phyloP scores from a whole-genome alignment of 2,329 filamentous ascomycete genomes.

The Stachybotrys chlorohalonatus region DNA sequence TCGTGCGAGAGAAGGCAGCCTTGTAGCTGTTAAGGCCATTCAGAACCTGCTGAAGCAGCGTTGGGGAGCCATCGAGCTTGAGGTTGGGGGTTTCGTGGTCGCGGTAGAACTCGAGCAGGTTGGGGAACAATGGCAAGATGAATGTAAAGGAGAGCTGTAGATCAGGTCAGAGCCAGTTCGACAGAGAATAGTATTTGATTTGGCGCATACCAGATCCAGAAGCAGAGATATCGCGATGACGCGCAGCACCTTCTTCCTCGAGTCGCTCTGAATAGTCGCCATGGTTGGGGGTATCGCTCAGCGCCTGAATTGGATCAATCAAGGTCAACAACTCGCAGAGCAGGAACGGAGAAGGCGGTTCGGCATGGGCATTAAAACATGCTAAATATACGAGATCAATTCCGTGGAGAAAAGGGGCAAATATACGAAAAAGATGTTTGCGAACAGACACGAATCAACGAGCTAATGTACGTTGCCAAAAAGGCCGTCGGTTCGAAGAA shows the following conservation, averaged over 20 bases:
- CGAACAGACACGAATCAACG: too few species aligned
- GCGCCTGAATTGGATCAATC: too few species aligned
- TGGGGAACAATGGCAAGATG: conserved; percentile 91
- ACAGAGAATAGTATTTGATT: neutral
- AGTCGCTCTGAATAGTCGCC: conserved; percentile 39
- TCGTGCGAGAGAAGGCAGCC: conserved; percentile 80
- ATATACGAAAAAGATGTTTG: too few species aligned
- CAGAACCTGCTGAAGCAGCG: conserved; percentile 71
- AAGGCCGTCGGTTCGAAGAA: too few species aligned
- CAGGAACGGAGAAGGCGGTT: too few species aligned
- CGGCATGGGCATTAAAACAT: too few species aligned
- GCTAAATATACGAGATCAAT: too few species aligned
- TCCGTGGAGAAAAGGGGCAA: too few species aligned
- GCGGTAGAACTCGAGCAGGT: conserved; percentile 92
- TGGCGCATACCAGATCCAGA: conserved; percentile 64
- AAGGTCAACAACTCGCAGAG: too few species aligned
- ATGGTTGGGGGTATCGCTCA: conserved; percentile 14
- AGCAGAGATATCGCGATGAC: conserved; percentile 86
- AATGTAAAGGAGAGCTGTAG: conserved; percentile 92
- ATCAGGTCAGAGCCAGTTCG: neutral
- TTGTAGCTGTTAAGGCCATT: conserved; percentile 89
- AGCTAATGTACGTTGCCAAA: too few species aligned
- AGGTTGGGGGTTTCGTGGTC: conserved; percentile 59
- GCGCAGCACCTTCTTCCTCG: conserved; percentile 71
- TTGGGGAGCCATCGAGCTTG: conserved; percentile 38